Percentiles rank a stretch among this genome's conserved stretches.
Evolutionary conservation across 192 early-diverging fungal species (phyloP).

Genomic region (Endogone sp.): DNA sequence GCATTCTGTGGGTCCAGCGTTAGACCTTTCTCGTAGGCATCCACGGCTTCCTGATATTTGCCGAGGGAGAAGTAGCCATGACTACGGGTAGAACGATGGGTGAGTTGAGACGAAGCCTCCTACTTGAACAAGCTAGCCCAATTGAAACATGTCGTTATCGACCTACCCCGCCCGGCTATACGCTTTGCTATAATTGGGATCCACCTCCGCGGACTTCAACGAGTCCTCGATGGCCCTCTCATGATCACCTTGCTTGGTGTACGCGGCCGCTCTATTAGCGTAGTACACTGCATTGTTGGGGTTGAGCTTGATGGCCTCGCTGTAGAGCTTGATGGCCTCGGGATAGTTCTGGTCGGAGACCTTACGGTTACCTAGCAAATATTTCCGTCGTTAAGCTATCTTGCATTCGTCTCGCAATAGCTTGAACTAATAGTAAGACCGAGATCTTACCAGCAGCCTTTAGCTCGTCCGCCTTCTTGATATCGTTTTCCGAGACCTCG

Average conservation of each 20-base stretch:
- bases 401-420: background rate
- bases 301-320: slow-evolving; percentile 86
- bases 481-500: slow-evolving; percentile 52
- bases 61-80: slow-evolving; percentile 91
- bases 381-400: too few relatives aligned
- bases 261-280: slow-evolving; percentile 91
- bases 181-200: slow-evolving; percentile 89
- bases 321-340: slow-evolving; percentile 86
- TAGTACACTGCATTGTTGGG: slow-evolving; percentile 90
- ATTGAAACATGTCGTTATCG: background rate
- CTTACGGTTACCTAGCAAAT: slow-evolving; percentile 63
- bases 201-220: slow-evolving; percentile 75
- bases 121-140: too few relatives aligned
- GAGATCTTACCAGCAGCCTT: slow-evolving; percentile 58
- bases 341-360: slow-evolving; percentile 80
- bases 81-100: slow-evolving; percentile 18
- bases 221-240: slow-evolving; percentile 86
- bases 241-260: slow-evolving; percentile 86
- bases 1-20: slow-evolving; percentile 78
- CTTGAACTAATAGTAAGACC: too few relatives aligned
- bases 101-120: too few relatives aligned
- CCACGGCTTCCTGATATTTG: slow-evolving; percentile 77
- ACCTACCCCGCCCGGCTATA: slow-evolving; percentile 85
- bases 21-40: slow-evolving; percentile 90
- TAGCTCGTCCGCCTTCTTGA: slow-evolving; percentile 81